phyloP scores from a whole-genome alignment of 2,329 filamentous ascomycete species.

The Malbranchea cinnamomea region DNA sequence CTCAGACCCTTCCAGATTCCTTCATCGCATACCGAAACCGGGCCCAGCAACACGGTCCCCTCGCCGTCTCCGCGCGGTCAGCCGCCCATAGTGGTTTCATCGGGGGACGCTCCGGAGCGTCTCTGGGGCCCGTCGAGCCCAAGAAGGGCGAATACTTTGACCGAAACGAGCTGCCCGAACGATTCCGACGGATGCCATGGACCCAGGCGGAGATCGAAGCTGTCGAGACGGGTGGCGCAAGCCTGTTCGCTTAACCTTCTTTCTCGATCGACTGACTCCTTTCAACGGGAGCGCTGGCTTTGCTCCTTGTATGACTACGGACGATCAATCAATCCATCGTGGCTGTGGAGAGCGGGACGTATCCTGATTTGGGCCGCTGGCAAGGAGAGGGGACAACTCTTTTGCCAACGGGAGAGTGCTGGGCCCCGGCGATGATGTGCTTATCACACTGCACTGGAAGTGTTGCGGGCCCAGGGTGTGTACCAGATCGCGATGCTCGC shows the following conservation, averaged over 20 bases:
- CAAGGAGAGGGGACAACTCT: too few species aligned
- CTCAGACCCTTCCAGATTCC: slow-evolving; percentile 41
- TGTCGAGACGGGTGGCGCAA: slow-evolving; percentile 83
- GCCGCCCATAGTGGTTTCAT: slow-evolving; percentile 24
- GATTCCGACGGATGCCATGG: slow-evolving; percentile 66
- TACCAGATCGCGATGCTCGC: too few species aligned
- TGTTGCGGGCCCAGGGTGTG: too few species aligned
- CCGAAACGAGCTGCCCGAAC: slow-evolving; percentile 66
- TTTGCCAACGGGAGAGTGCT: too few species aligned
- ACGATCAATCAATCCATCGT: too few species aligned
- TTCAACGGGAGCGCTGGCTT: too few species aligned
- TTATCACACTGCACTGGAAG: too few species aligned
- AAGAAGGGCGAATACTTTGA: slow-evolving; percentile 71
- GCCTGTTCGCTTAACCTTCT: slow-evolving; percentile 36
- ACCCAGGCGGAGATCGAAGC: slow-evolving; percentile 82
- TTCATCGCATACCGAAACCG: slow-evolving; percentile 48
- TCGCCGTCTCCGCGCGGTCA: slow-evolving; percentile 23
- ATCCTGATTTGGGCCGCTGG: too few species aligned
- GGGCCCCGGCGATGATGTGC: too few species aligned
- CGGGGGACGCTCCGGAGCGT: slow-evolving; percentile 50
- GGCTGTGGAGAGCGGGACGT: too few species aligned
- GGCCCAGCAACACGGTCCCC: slow-evolving; percentile 51
- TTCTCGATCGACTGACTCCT: too few species aligned
- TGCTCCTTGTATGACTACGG: too few species aligned
- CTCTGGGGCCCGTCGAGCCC: slow-evolving; percentile 58